Conservation (phyloP, 2,329 filamentous ascomycete genomes). For the Epichloe festucae region DNA sequence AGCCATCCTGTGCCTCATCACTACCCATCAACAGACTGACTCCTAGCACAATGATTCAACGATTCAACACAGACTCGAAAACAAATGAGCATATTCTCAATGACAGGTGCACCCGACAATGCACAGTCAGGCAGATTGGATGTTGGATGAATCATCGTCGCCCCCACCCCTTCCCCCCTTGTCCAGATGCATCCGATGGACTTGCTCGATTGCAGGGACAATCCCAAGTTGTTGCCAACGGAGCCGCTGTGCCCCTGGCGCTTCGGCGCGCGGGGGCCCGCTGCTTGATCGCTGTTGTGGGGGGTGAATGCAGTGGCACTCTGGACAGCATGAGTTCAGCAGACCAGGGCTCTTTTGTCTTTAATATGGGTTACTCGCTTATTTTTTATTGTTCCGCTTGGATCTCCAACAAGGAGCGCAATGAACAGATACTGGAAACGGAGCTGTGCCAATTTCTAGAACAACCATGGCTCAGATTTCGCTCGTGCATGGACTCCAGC, state of each 20-base stretch:
- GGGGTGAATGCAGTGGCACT: neutral
- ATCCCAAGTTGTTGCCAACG: neutral
- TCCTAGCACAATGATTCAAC: no score
- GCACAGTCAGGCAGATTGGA: neutral
- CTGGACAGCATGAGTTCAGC: neutral
- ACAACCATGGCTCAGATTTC: no score
- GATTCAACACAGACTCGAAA: no score
- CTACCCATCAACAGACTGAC: no score
- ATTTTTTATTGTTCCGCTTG: neutral
- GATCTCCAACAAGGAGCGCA: neutral
- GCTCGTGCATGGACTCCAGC: no score
- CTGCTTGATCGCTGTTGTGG: neutral
- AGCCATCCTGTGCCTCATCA: no score
- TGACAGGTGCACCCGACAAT: no score
- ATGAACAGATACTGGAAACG: neutral
- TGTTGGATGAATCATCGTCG: neutral
- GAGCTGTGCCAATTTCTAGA: no score
- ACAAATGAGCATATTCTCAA: no score
- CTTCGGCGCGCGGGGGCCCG: neutral
- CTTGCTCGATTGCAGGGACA: neutral
- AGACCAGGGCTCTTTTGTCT: no score
- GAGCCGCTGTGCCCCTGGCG: constrained; percentile 1
- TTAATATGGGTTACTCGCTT: neutral
- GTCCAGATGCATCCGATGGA: neutral
- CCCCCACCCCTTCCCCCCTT: neutral